A percentile compares a stretch with the other conserved stretches of the same genome.
Evolutionary conservation across 495 filamentous ascomycete genomes (phyloP).

Genomic region (Neurospora sp.): DNA sequence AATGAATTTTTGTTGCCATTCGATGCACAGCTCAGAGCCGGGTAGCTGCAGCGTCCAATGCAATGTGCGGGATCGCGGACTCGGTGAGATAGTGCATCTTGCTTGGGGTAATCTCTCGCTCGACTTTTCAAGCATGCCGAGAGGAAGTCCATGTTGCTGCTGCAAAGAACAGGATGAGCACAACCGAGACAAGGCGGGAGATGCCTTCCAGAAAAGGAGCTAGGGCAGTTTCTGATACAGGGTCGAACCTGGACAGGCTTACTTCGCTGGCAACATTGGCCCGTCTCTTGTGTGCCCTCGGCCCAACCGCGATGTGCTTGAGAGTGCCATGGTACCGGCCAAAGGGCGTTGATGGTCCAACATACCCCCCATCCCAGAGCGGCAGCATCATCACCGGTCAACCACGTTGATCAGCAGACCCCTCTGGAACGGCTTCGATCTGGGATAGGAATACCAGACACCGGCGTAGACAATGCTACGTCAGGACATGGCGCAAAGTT

Average conservation of each 20-base stretch:
- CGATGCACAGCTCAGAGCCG: conserved; percentile 2
- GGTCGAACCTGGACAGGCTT: conserved; percentile 7
- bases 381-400: conserved; percentile 10
- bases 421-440: conserved; percentile 2
- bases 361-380: background rate
- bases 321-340: background rate
- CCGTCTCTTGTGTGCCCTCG: background rate
- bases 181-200: conserved; percentile 8
- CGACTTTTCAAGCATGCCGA: background rate
- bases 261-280: conserved; percentile 1
- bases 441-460: conserved; percentile 9
- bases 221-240: background rate
- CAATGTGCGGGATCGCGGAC: conserved; percentile 5
- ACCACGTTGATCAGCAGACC: conserved; percentile 22
- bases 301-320: background rate
- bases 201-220: background rate
- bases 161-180: conserved; percentile 4
- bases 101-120: background rate
- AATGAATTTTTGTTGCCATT: background rate
- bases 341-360: conserved; percentile 8
- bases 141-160: background rate
- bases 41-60: conserved; percentile 8
- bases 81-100: conserved; percentile 4
- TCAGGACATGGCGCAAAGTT: conserved; percentile 1
- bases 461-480: conserved; percentile 1